Conservation (phyloP, 2,329 filamentous ascomycete species). For the Ceratocystis huliohia region DNA sequence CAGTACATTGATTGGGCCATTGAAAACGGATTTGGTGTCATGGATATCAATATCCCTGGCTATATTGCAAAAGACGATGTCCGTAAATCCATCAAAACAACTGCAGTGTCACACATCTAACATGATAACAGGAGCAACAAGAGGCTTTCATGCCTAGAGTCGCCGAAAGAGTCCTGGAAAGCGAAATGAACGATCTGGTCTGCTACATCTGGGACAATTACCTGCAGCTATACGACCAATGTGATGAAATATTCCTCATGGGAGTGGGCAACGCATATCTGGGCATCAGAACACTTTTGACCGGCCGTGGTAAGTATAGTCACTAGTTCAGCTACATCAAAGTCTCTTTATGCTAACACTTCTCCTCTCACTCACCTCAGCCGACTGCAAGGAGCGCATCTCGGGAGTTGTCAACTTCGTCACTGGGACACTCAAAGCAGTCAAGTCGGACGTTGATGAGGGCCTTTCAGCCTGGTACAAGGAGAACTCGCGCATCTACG, state of each 20-base stretch:
- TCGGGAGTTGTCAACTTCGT: slow-evolving; percentile 71
- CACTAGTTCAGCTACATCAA: slow-evolving; percentile 14
- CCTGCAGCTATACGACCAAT: slow-evolving; percentile 61
- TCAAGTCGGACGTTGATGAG: slow-evolving; percentile 67
- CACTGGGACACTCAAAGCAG: slow-evolving; percentile 59
- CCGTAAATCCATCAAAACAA: not conserved
- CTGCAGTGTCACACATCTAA: not conserved
- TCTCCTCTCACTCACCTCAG: not conserved
- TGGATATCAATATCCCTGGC: slow-evolving; percentile 83
- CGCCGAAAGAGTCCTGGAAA: slow-evolving; percentile 39
- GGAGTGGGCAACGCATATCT: slow-evolving; percentile 83
- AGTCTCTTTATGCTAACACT: slow-evolving; percentile 21
- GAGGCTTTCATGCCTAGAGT: slow-evolving; percentile 36
- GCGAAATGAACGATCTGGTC: slow-evolving; percentile 58
- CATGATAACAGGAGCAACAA: slow-evolving; percentile 31
- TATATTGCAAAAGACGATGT: slow-evolving; percentile 53
- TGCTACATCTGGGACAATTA: slow-evolving; percentile 96
- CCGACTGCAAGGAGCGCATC: slow-evolving; percentile 54
- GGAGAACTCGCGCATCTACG: slow-evolving; percentile 65
- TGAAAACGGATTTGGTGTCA: slow-evolving; percentile 63
- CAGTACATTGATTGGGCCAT: slow-evolving; percentile 77
- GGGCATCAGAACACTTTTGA: slow-evolving; percentile 69
- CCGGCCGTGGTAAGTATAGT: slow-evolving; percentile 53
- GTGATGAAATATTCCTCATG: slow-evolving; percentile 67
- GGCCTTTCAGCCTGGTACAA: slow-evolving; percentile 71